Base-by-base conservation (phyloP, 116 monocot species). In the Trichopus zeylanicus region DNA sequence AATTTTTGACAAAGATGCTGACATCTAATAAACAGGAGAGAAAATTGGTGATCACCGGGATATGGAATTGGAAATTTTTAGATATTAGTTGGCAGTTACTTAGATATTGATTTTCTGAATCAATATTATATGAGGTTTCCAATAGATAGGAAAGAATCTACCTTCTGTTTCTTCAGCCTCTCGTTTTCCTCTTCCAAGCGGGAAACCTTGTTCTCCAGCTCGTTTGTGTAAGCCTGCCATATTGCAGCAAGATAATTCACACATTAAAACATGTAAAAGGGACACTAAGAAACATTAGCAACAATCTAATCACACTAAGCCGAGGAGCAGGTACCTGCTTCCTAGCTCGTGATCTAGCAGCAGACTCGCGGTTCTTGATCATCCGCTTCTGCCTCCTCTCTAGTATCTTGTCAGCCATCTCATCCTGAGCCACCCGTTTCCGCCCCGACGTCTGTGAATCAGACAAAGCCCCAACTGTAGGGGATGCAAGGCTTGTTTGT, bases 331-430 rank as follows among this genome's bases (percentile, higher is more conserved):
- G 16, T 3, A 88, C 93, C 86, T 95, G 95, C 65, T 90, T 95
- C 73, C 95, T 83, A 51, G 95, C 94, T 51, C 94, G 69, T 13
- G 94, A 94, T 48, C 94, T 70, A 2, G 94, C 94, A 39, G 94
- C 94, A 6, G 94, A 94, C 68, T 94, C 94, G 53, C 94, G 42
- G 56, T 94, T 94, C 66, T 94, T 89, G 33, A 94, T 94, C 93
- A 94, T 94, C 70, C 93, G 76, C 70, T 81, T 85, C 63, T 89
- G 93, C 62, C 78, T 77, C 69, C 90, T 83, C 67, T 95, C 95
- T 60, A 84, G 74, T 13, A 71, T 35, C 81, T 79, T 95, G 65
- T 78, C 83, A 18, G 26, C 58, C 55, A 83, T 16, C 4, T 86
- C 89, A 21, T 68, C 80, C 16, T 71, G 60, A 23, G 71, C 66